phyloP scores from a whole-genome alignment of 768 basidiomycete species.

The Suillus subaureus region DNA sequence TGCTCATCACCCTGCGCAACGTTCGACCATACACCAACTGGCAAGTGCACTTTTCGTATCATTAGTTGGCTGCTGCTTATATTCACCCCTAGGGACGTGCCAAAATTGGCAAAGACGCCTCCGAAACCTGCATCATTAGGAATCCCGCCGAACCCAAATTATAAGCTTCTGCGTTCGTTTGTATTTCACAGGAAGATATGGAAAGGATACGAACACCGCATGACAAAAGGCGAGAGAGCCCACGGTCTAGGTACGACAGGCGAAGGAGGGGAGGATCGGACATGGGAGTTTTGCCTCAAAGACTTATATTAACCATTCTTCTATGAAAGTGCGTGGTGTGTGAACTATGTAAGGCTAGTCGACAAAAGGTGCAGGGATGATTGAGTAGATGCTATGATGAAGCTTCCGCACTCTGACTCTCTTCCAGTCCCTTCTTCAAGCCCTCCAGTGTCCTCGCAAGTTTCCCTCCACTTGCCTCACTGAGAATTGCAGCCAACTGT shows the following conservation, averaged over 20 bases:
- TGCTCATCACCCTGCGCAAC: conserved; percentile 87
- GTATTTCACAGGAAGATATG: conserved; percentile 69
- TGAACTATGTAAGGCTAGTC: conserved; percentile 13
- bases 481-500: conserved; percentile 72
- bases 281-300: conserved; percentile 81
- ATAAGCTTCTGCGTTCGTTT: conserved; percentile 77
- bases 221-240: conserved; percentile 86
- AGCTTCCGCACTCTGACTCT: conserved; percentile 31
- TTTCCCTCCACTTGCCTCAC: conserved; percentile 67
- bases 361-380: background rate
- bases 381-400: conserved; percentile 22
- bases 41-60: conserved; percentile 40
- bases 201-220: conserved; percentile 89
- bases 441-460: conserved; percentile 77
- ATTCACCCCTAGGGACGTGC: conserved; percentile 60
- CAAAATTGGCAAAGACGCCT: conserved; percentile 75
- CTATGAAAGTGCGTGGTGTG: background rate
- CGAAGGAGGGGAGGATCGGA: conserved; percentile 77
- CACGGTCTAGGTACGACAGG: conserved; percentile 67
- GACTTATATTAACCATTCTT: conserved; percentile 18
- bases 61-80: conserved; percentile 17
- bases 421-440: conserved; percentile 68
- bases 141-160: conserved; percentile 62
- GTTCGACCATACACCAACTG: conserved; percentile 87
- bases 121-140: conserved; percentile 50